phyloP scores from a whole-genome alignment of 2,329 filamentous ascomycete species.

The Cercospora sp. region DNA sequence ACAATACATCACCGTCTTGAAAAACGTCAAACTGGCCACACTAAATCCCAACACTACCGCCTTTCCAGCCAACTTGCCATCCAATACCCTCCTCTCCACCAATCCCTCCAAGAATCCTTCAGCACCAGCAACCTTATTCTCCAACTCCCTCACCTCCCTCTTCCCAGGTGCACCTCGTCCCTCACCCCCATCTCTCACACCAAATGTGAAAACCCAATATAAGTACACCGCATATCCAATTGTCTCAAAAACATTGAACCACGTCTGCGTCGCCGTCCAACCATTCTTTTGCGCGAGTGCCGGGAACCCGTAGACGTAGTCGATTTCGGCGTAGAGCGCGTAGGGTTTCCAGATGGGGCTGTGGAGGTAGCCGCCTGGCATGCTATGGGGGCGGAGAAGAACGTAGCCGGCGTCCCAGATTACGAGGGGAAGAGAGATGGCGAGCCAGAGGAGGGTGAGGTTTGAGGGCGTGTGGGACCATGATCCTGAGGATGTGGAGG shows the following conservation, averaged over 20 bases:
- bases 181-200: conserved; percentile 39
- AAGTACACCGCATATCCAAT: conserved; percentile 64
- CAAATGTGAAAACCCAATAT: conserved; percentile 51
- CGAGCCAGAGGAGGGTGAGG: conserved; percentile 68
- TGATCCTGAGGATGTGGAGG: conserved; percentile 3
- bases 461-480: conserved; percentile 64
- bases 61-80: conserved; percentile 53
- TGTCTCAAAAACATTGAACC: conserved; percentile 69
- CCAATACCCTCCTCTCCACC: conserved; percentile 52
- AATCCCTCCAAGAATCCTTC: conserved; percentile 50
- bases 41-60: conserved; percentile 61
- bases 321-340: conserved; percentile 74
- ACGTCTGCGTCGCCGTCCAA: conserved; percentile 74
- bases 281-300: conserved; percentile 67
- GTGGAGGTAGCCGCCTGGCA: conserved; percentile 74
- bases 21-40: conserved; percentile 63
- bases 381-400: conserved; percentile 74
- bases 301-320: conserved; percentile 78
- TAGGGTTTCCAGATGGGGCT: conserved; percentile 74
- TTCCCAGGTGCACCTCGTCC: conserved; percentile 44
- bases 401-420: conserved; percentile 81
- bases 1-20: conserved; percentile 68
- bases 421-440: conserved; percentile 73
- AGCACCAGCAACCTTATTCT: conserved; percentile 31
- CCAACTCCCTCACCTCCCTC: neutral